Evolutionary conservation across 1,139 yeast species (phyloP), one percentile per base, ranked within the genome.

Genomic region (Yamadazyma dendronema): DNA sequence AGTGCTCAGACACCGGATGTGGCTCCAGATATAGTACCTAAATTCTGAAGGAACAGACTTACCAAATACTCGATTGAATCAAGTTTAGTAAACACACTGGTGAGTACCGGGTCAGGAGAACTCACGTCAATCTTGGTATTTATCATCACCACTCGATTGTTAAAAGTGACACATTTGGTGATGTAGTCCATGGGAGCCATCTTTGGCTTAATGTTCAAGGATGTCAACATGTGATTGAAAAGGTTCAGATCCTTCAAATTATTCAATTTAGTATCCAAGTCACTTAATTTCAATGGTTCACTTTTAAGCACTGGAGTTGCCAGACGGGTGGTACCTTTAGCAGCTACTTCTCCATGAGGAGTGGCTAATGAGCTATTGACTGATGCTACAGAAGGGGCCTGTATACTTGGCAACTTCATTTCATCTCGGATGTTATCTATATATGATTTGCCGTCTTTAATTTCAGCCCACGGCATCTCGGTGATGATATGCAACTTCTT

Each of bases 81-180:
- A 39, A 71, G 56, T 46, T 71, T 71, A 1, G 75, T 68, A 42
- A 64, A 67, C 0, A 67, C 69, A 48, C 74, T 66, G 30, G 69
- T 61, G 39, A 71, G 50, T 3, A 70, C 62, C 3, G 77, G 76
- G 44, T 71, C 77, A 1, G 74, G 69, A 2, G 67, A 57, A 23
- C 65, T 58, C 0, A 70, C 75, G 45, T 71, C 76, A 21, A 70
- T 59, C 43, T 71, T 71, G 42, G 59, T 61, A 41, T 59, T 59
- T 10, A 70, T 61, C 69, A 67, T 67, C 37, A 71, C 76, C 48
- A 71, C 76, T 54, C 47, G 49, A 7, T 56, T 46, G 43, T 67
- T 57, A 49, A 65, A 71, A 3, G 76, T 70, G 28, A 68, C 53
- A 39, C 76, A 68, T 42, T 69, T 65, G 12, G 75, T 68, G 33